Evolutionary conservation across 2,329 filamentous ascomycete genomes (phyloP).

Genomic region (Curvularia lunata): DNA sequence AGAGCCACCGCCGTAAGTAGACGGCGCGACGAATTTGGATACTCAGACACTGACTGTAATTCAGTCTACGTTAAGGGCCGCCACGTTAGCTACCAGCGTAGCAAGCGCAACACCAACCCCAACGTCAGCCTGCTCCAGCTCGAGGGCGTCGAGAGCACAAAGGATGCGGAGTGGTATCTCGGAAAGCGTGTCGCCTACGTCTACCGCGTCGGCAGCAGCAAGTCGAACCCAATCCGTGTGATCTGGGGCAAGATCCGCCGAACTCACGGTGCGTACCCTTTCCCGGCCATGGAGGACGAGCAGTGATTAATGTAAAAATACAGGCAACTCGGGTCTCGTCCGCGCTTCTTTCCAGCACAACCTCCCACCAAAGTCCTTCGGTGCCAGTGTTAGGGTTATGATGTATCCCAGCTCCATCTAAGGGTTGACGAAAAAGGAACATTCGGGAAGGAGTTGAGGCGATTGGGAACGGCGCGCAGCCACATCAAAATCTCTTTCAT

Average conservation of each 20-base stretch:
- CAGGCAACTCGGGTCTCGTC: conserved; percentile 95
- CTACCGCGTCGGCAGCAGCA: conserved; percentile 90
- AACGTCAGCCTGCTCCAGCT: conserved; percentile 93
- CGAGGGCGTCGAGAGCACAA: conserved; percentile 89
- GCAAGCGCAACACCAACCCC: conserved; percentile 60
- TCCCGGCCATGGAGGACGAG: conserved; percentile 41
- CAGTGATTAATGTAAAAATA: conserved; percentile 40
- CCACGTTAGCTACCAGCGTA: conserved; percentile 95
- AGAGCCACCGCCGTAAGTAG: conserved; percentile 20
- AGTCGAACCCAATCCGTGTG: conserved; percentile 66
- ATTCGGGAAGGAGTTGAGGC: conserved; percentile 13
- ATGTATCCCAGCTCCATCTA: conserved; percentile 69
- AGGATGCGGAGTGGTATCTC: conserved; percentile 92
- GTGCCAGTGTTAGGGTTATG: conserved; percentile 85
- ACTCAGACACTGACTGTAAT: conserved; percentile 1
- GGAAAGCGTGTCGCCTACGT: conserved; percentile 98
- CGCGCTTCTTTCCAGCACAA: conserved; percentile 94
- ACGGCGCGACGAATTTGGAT: not conserved
- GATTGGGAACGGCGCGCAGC: conserved; percentile 12
- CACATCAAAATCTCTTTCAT: conserved; percentile 9
- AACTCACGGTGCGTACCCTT: conserved; percentile 68
- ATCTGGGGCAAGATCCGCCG: conserved; percentile 98
- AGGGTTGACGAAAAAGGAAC: conserved; percentile 1
- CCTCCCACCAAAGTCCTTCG: conserved; percentile 80
- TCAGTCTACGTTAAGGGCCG: conserved; percentile 71